Conservation (phyloP, 257 asterid genomes). For the Primulina huaijiensis region DNA sequence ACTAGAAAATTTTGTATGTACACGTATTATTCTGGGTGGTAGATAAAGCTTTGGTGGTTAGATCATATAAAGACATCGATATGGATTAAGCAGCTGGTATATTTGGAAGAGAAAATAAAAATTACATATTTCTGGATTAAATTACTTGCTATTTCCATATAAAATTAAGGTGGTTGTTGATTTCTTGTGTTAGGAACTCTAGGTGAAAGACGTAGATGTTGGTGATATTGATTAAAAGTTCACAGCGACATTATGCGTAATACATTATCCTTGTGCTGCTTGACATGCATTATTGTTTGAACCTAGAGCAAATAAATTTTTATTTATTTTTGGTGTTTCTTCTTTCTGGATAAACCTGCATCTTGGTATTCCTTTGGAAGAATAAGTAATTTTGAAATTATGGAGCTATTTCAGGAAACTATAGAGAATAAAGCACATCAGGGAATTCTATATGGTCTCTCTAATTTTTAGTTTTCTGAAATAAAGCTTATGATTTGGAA, state of each 20-base stretch:
- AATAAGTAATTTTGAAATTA: no score
- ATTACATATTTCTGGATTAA: background rate
- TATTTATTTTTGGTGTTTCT: background rate
- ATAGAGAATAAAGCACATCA: background rate
- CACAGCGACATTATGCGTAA: no score
- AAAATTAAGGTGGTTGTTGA: background rate
- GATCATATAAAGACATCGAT: background rate
- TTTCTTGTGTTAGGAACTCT: background rate
- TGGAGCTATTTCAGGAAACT: background rate
- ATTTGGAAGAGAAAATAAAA: background rate
- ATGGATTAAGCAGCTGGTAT: background rate
- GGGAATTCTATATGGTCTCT: background rate
- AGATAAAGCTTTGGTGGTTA: no score
- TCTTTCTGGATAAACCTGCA: background rate
- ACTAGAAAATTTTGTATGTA: no score
- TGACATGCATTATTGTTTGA: background rate
- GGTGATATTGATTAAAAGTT: no score
- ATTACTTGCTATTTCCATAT: background rate
- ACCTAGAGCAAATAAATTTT: background rate
- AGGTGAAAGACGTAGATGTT: background rate
- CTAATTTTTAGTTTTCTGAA: background rate
- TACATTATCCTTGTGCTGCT: background rate
- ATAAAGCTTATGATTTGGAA: background rate
- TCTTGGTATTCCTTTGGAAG: background rate
- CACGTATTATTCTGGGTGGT: no score